Percentiles rank a stretch among this genome's conserved stretches.
Conservation (phyloP, 257 asterid genomes). For the Solanum chiquidenum region DNA sequence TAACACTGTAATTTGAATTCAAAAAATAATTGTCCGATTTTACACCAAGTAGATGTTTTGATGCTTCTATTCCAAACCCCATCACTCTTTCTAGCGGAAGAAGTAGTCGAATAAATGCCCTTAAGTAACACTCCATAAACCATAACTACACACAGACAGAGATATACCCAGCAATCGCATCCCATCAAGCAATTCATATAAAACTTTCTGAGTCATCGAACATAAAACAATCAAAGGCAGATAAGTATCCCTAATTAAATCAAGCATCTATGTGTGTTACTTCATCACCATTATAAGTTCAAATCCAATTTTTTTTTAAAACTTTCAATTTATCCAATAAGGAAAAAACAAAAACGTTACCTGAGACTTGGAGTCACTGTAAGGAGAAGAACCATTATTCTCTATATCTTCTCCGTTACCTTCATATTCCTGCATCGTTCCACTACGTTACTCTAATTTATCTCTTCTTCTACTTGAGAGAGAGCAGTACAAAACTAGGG, state of each 20-base stretch:
- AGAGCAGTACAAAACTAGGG: not conserved
- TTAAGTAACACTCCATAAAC: not conserved
- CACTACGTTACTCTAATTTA: not conserved
- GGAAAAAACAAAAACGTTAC: not conserved
- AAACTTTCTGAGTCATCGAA: not conserved
- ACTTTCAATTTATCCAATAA: not conserved
- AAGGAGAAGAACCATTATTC: conserved; percentile 19
- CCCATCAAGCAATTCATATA: not conserved
- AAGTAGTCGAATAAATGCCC: not conserved
- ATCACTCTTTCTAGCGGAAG: not conserved
- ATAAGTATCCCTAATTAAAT: not conserved
- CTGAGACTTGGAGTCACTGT: conserved; percentile 33
- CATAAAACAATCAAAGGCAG: not conserved
- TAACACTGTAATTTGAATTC: not conserved
- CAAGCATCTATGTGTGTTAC: not conserved
- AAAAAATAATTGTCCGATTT: not conserved
- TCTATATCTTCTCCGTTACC: conserved; percentile 26
- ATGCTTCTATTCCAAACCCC: not conserved
- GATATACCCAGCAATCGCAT: not conserved
- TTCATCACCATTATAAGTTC: not conserved
- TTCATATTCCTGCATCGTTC: conserved; percentile 23
- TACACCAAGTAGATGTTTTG: not conserved
- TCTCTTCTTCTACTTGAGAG: not conserved
- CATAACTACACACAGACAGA: not conserved
- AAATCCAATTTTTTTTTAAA: not conserved